These are phyloP conservation scores for Leucosporidium yakuticum DNA, from an alignment of 768 basidiomycete species.

Conservation along the genomic window DNA sequence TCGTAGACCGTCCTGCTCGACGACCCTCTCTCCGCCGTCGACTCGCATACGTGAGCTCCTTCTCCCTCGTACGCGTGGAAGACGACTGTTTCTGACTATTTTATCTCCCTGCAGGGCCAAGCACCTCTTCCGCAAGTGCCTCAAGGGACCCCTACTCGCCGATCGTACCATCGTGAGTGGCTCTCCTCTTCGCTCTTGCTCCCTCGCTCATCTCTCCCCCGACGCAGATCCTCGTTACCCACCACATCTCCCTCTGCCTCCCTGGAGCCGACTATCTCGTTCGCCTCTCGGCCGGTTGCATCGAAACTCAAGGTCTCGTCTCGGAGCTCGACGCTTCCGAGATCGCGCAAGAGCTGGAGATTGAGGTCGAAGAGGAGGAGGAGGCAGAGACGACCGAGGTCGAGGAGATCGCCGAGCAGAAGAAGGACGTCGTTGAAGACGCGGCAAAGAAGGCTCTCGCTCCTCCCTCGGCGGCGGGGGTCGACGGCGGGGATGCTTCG, in stretches of 20 bases:
- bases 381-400: not conserved
- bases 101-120: slow-evolving; percentile 45
- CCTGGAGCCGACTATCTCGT: slow-evolving; percentile 33
- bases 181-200: slow-evolving; percentile 44
- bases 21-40: slow-evolving; percentile 32
- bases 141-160: slow-evolving; percentile 69
- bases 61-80: too few species aligned
- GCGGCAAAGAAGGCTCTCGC: slow-evolving; percentile 7
- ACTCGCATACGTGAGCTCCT: slow-evolving; percentile 54
- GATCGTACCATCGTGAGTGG: slow-evolving; percentile 64
- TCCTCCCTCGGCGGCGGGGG: not conserved
- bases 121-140: slow-evolving; percentile 48
- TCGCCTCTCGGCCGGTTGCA: slow-evolving; percentile 26
- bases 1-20: slow-evolving; percentile 48
- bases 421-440: not conserved
- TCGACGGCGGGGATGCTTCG: not conserved
- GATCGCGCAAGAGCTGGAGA: slow-evolving; percentile 7
- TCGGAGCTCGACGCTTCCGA: slow-evolving; percentile 24
- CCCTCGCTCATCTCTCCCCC: slow-evolving; percentile 75
- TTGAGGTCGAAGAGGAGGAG: slow-evolving; percentile 17
- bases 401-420: not conserved
- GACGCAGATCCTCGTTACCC: slow-evolving; percentile 50
- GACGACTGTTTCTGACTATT: too few species aligned
- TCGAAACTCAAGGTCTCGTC: slow-evolving; percentile 24
- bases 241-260: slow-evolving; percentile 34